Conservation (phyloP, 108 stramenopile species). For the Pseudonitzschia multiseries region DNA sequence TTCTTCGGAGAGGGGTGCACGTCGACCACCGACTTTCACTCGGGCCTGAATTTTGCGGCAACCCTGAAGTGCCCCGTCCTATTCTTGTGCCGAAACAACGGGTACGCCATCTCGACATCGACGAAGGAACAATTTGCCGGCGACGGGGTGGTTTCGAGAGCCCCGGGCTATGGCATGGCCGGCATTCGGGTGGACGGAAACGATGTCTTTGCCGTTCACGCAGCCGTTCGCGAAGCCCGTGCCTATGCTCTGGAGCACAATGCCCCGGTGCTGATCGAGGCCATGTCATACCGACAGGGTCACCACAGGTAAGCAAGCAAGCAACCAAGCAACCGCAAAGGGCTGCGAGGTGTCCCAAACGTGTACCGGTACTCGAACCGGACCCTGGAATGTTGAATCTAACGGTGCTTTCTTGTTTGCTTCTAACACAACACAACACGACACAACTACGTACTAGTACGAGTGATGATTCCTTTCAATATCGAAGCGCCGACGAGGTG, state of each 20-base stretch:
- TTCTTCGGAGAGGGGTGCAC: constrained; percentile 98
- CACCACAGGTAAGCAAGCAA: constrained; percentile 70
- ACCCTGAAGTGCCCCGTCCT: constrained; percentile 89
- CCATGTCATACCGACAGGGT: constrained; percentile 97
- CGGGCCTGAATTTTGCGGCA: constrained; percentile 94
- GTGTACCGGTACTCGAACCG: too few relatives aligned
- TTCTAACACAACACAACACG: background rate
- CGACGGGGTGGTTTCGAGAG: constrained; percentile 93
- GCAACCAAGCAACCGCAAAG: background rate
- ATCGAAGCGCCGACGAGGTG: constrained; percentile 84
- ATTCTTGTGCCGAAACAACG: constrained; percentile 98
- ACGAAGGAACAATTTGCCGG: constrained; percentile 94
- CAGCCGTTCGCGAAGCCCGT: constrained; percentile 84
- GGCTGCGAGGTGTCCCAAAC: too few relatives aligned
- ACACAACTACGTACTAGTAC: too few relatives aligned
- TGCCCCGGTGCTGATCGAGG: constrained; percentile 93
- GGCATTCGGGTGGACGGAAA: constrained; percentile 98
- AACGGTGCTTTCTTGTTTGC: background rate
- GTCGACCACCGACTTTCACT: constrained; percentile 95
- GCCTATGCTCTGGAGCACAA: constrained; percentile 63
- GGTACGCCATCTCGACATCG: constrained; percentile 97
- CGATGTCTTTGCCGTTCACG: constrained; percentile 92
- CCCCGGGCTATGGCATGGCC: constrained; percentile 94
- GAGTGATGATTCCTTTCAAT: constrained; percentile 92
- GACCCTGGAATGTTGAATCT: too few relatives aligned